These are phyloP conservation scores for Blastobotrys proliferans DNA, from an alignment of 1,139 yeast genomes.

Conservation along the genomic window DNA sequence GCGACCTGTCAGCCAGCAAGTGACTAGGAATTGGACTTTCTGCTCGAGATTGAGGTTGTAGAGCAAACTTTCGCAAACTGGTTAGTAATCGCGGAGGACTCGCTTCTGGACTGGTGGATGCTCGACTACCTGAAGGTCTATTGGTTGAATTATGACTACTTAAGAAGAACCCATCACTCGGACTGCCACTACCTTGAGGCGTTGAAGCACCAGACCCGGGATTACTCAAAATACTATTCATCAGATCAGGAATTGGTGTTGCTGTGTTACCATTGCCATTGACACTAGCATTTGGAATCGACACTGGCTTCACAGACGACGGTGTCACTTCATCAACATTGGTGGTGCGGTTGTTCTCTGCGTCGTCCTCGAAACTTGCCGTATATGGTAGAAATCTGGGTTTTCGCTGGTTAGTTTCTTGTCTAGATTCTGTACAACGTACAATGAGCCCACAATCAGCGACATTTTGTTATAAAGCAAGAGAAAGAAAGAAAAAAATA, in stretches of 20 bases:
- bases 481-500: not conserved
- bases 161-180: constrained; percentile 16
- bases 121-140: constrained; percentile 5
- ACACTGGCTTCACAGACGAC: not conserved
- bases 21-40: constrained; percentile 16
- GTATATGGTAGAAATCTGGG: constrained; percentile 65
- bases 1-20: constrained; percentile 9
- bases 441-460: constrained; percentile 28
- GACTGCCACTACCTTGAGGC: constrained; percentile 12
- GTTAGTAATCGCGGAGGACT: constrained; percentile 3
- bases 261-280: not conserved
- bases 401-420: not conserved
- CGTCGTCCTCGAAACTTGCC: constrained; percentile 58
- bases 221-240: constrained; percentile 15
- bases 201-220: constrained; percentile 6
- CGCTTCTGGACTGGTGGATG: constrained; percentile 5
- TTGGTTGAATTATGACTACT: constrained; percentile 7
- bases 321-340: not conserved
- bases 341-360: constrained; percentile 6
- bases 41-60: constrained; percentile 18
- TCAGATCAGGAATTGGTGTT: not conserved
- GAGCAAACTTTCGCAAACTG: constrained; percentile 7
- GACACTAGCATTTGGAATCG: constrained; percentile 7
- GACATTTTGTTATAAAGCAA: constrained; percentile 19
- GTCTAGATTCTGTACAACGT: constrained; percentile 11